Base-by-base conservation (phyloP, 208 protist species). In the Novymonas esmeraldas region DNA sequence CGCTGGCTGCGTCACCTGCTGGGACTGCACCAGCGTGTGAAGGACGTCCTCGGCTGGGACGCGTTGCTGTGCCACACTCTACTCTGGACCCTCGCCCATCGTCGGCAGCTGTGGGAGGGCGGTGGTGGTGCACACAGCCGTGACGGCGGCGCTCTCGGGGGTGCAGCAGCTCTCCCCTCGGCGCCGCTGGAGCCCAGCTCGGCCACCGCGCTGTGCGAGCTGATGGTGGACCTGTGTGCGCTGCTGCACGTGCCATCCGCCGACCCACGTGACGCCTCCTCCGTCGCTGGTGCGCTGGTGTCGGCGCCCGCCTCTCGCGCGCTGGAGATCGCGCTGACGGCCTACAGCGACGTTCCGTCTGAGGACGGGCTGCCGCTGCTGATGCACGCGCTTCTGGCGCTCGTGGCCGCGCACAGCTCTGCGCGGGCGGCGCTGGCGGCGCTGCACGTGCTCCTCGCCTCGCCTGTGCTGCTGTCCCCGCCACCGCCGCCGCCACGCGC, bases 1-100 rank as follows among this genome's bases (percentile, higher is more conserved):
- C 26, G 20, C 18, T 90, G 84, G 84, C 34, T 90, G 63, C 73
- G 71, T 16, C 65, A 65, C 2, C 11, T 75, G 29, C 59, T 90
- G 29, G 70, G 69, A 2, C 46, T 76, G 29, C 68, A 90, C 41
- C 61, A 73, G 26, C 46, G 51, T 44, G 60, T 85, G 50, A 78
- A 79, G 60, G 41, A 77, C 54, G 50, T 87, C 9, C 64, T 86
- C 50, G 63, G 73, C 36, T 84, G 74, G 78, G 84, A 90, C 49
- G 48, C 26, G 7, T 38, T 87, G 39, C 70, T 90, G 44, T 64
- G 64, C 49, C 80, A 87, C 54, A 48, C 56, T 3, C 69, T 86
- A 38, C 65, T 81, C 58, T 90, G 84, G 84, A 55, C 64, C 20
- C 62, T 87, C 28, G 44, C 74, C 0, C 75, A 82, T 55, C 70